Percentiles rank a stretch among this genome's conserved stretches.
Evolutionary conservation across 805 yeast genomes (phyloP).

Genomic region (Phaffomyces antillensis): DNA sequence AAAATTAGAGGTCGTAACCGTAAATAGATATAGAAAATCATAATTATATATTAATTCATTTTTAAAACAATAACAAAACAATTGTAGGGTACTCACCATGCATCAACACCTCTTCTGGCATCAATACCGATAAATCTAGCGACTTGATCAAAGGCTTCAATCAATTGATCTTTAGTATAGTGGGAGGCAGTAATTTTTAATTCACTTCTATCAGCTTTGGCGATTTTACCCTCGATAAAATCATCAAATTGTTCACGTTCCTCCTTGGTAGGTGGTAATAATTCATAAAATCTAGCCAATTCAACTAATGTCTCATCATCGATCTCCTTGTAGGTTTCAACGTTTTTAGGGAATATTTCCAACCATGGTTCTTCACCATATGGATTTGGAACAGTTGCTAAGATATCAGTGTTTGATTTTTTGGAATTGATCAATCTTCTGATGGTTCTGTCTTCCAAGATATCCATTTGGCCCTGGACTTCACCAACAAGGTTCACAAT

Average conservation of each 20-base stretch:
- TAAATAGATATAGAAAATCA: constrained; percentile 5
- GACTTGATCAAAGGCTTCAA: constrained; percentile 52
- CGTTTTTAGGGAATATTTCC: constrained; percentile 50
- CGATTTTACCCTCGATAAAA: constrained; percentile 43
- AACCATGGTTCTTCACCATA: constrained; percentile 65
- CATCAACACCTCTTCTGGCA: constrained; percentile 42
- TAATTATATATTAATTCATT: not conserved
- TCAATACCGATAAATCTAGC: constrained; percentile 64
- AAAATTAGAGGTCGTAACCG: constrained; percentile 24
- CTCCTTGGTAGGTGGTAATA: constrained; percentile 56
- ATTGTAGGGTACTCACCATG: too few relatives aligned
- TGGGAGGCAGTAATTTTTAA: constrained; percentile 23
- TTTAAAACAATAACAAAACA: too few relatives aligned
- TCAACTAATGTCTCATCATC: constrained; percentile 39
- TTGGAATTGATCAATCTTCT: constrained; percentile 63
- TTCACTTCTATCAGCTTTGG: constrained; percentile 28
- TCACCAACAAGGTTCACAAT: constrained; percentile 83
- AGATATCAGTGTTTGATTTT: constrained; percentile 32
- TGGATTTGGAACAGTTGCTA: constrained; percentile 71
- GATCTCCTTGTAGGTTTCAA: constrained; percentile 44
- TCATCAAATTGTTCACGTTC: constrained; percentile 47
- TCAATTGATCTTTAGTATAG: constrained; percentile 40
- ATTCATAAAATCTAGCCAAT: constrained; percentile 67
- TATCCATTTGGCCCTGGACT: constrained; percentile 78
- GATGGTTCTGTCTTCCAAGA: constrained; percentile 68